Conservation (phyloP, 2,329 filamentous ascomycete species). For the Colletotrichum sublineola region DNA sequence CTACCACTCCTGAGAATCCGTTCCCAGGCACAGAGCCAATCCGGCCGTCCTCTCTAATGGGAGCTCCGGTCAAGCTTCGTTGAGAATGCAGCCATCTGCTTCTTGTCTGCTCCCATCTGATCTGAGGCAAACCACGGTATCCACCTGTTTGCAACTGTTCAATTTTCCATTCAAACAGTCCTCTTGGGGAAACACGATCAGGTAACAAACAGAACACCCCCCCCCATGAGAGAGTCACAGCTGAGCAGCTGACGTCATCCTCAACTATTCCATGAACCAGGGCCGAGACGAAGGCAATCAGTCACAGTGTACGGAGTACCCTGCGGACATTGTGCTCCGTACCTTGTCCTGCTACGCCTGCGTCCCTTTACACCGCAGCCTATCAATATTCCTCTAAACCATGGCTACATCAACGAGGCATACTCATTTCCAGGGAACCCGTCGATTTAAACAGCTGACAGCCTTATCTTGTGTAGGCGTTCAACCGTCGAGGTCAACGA, state of each 20-base stretch:
- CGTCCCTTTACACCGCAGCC: background rate
- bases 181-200: conserved; percentile 1
- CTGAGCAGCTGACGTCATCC: conserved; percentile 35
- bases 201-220: background rate
- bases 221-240: conserved; percentile 12
- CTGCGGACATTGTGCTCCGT: conserved; percentile 1
- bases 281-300: conserved; percentile 22
- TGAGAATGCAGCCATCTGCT: background rate
- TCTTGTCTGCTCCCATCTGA: no score
- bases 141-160: background rate
- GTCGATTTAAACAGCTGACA: background rate
- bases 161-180: background rate
- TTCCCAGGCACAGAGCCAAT: conserved; percentile 11
- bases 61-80: conserved; percentile 14
- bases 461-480: background rate
- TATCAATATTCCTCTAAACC: conserved; percentile 8
- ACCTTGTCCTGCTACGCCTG: background rate
- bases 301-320: background rate
- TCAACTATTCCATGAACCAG: conserved; percentile 22
- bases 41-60: background rate
- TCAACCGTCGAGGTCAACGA: background rate
- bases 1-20: background rate
- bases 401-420: background rate
- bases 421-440: background rate
- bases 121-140: background rate